These are phyloP conservation scores for Dendryphion nanum DNA, from an alignment of 2,329 filamentous ascomycete species.

Conservation along the genomic window DNA sequence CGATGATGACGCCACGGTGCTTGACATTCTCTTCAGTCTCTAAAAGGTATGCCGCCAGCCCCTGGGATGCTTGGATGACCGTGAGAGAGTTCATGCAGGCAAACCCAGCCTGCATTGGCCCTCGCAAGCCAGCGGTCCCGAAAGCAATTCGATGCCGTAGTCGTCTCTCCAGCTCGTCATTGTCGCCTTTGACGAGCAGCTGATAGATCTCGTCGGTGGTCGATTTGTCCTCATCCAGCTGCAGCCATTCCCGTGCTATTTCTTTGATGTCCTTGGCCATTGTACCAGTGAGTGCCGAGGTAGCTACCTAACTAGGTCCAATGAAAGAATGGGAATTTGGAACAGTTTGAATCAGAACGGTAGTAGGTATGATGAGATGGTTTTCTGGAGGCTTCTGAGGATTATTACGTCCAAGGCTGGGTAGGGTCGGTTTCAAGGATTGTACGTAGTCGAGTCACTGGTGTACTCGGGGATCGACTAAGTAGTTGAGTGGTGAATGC, in stretches of 20 bases:
- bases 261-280: constrained; percentile 38
- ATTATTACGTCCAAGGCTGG: too few species aligned
- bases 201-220: constrained; percentile 56
- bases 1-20: constrained; percentile 56
- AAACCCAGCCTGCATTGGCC: constrained; percentile 66
- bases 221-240: constrained; percentile 54
- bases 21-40: constrained; percentile 44
- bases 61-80: constrained; percentile 63
- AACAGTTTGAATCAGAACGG: too few species aligned
- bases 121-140: constrained; percentile 61
- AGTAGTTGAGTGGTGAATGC: too few species aligned
- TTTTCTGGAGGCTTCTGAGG: too few species aligned
- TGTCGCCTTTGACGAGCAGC: constrained; percentile 47
- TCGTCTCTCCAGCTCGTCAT: constrained; percentile 51
- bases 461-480: too few species aligned
- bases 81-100: constrained; percentile 60
- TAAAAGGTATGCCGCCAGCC: constrained; percentile 60
- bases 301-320: too few species aligned
- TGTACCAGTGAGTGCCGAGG: background rate
- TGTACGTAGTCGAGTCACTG: too few species aligned
- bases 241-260: constrained; percentile 57
- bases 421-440: too few species aligned
- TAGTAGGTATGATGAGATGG: too few species aligned
- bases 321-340: too few species aligned
- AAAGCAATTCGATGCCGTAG: constrained; percentile 59